These are phyloP conservation scores for sweet orange (Citrus sinensis) DNA, from an alignment of 345 rosid genomes.

Conservation along the genomic window DNA sequence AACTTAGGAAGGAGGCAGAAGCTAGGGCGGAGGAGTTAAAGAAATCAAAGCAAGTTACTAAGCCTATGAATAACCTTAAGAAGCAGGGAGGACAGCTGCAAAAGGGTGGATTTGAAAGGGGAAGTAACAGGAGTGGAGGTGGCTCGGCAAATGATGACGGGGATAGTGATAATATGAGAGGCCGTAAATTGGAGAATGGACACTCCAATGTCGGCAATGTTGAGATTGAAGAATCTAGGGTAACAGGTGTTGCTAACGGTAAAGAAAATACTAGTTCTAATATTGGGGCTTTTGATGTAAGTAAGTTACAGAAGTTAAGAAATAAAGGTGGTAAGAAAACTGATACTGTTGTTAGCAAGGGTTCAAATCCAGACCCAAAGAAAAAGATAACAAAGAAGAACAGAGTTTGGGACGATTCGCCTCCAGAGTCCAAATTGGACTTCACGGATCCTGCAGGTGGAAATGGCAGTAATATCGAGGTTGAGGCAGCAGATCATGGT, in stretches of 20 bases:
- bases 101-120: slow-evolving; percentile 59
- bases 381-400: slow-evolving; percentile 79
- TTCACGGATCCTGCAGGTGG: slow-evolving; percentile 68
- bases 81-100: slow-evolving; percentile 63
- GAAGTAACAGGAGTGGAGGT: slow-evolving; percentile 43
- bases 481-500: slow-evolving; percentile 78
- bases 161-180: slow-evolving; percentile 48
- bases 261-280: slow-evolving; percentile 78
- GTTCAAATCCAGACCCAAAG: slow-evolving; percentile 69
- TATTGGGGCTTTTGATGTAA: slow-evolving; percentile 77
- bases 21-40: slow-evolving; percentile 84
- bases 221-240: slow-evolving; percentile 40
- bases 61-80: slow-evolving; percentile 48
- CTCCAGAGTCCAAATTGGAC: slow-evolving; percentile 71
- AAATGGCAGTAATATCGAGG: slow-evolving; percentile 52
- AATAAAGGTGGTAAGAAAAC: slow-evolving; percentile 88
- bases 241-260: slow-evolving; percentile 51
- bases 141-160: slow-evolving; percentile 44
- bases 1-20: slow-evolving; percentile 89
- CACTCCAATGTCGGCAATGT: slow-evolving; percentile 47
- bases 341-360: slow-evolving; percentile 69
- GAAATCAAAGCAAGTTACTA: slow-evolving; percentile 58
- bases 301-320: slow-evolving; percentile 82
- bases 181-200: slow-evolving; percentile 57
- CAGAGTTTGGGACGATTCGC: slow-evolving; percentile 93